Evolutionary conservation across 768 basidiomycete genomes (phyloP), one percentile per base, ranked within the genome.

Genomic region (Boletus reticuloceps): DNA sequence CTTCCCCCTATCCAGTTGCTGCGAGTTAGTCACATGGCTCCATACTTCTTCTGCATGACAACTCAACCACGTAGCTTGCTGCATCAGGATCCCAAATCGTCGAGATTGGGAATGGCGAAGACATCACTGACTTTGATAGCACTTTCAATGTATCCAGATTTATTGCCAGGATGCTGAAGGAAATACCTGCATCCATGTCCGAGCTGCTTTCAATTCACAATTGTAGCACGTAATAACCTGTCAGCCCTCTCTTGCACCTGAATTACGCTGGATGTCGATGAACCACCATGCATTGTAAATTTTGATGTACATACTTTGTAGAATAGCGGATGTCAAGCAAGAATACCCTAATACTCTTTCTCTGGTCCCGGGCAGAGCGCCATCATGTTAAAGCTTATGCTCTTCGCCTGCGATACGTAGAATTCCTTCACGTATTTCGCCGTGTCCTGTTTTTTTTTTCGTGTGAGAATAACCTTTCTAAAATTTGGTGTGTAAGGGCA

Each of bases 311-410:
- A 39, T 10, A 41, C 16, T 10, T 58, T 47, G 59, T 58, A 61
- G 11, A 47, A 51, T 46, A 52, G 8, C 25, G n/a, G 20, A 36
- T 20, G 44, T 25, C 2, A 11, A 34, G 32, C 39, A 19, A 34
- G 34, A 50, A 47, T 20, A 37, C 34, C 36, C 52, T 66, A 68
- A 31, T 50, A 58, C 20, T 14, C 5, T 38, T 58, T 53, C 38
- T 47, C 51, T 29, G 53, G 46, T 13, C 65, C 69, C 11, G 73
- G 69, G 25, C 75, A 77, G 25, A 82, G 71, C 4, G 78, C 77
- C 61, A 82, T 77, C 69, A 82, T 71, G 54, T 70, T 80, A 63
- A 82, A 82, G 54, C 67, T 71, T 59, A 72, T 72, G 59, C 58
- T 75, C 65, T 63, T 70, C 42, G 63, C 74, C 49, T 67, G 69